Base-by-base conservation (phyloP, 768 basidiomycete species). In the Dioszegia aurantiaca region DNA sequence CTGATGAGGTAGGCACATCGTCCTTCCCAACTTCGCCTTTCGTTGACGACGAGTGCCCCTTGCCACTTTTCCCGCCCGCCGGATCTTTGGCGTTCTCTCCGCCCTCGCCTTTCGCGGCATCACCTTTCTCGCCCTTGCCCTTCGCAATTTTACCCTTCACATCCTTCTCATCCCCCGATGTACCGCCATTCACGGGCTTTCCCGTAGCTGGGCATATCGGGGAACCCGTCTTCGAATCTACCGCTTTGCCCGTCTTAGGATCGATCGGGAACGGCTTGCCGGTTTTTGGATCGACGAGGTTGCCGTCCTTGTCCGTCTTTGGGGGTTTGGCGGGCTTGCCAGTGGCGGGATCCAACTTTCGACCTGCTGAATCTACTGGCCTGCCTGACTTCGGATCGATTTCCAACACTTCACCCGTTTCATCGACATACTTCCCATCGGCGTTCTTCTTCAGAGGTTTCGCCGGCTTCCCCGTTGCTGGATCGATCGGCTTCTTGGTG, bases 241-340 rank as follows among this genome's bases (percentile, higher is more conserved):
- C 37, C 24, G 36, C 19, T 17, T 53, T 28, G 21, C 51, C 51
- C 11, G 51, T 53, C 39, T 19, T 12, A 1, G 51, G 51, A 16
- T 53, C 51, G 3, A 53, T 21, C 1, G 51, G 51, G 39, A 53
- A 53, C 10, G 51, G 51, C 37, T 53, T 53, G 21, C 51, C 51
- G 5, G 51, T 53, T 21, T 53, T 53, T 40, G 51, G 51, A 24
- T 53, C 51, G 3, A 53, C 27, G 1, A 43, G 43, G 23, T 24
- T 21, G 2, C 54, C 54, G 16, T 44, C 19, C 31, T 31, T 44
- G 14, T 45, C 41, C 43, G 17, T 36, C 27, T 55, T 55, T 30
- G 54, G 41, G 30, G n/a, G 31, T 10, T 3, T 31, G 27, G 31
- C 39, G 9, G 51, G 51, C 37, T 53, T 11, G 17, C 51, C 51